phyloP scores from a whole-genome alignment of 352 stramenopile species.

The Phytophthora melonis region DNA sequence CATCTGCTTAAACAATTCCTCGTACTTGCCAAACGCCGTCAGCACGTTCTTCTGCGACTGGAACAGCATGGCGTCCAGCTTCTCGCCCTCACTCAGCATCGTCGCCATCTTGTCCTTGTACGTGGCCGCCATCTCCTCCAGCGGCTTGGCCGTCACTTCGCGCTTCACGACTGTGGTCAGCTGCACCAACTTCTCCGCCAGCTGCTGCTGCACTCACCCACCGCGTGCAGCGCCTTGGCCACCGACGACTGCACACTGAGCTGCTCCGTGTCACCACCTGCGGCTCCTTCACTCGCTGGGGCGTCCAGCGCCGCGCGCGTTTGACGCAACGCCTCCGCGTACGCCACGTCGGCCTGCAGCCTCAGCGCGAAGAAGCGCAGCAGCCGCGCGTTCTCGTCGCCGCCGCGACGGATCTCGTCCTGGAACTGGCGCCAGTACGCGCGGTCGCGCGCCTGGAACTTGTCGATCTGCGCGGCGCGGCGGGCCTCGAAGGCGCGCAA shows the following conservation, averaged over 20 bases:
- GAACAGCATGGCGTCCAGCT: slow-evolving; percentile 61
- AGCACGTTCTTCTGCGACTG: slow-evolving; percentile 67
- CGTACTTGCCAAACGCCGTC: slow-evolving; percentile 66
- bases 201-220: slow-evolving; percentile 78
- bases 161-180: slow-evolving; percentile 77
- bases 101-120: slow-evolving; percentile 63
- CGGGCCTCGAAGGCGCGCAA: slow-evolving; percentile 74
- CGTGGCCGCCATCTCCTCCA: slow-evolving; percentile 78
- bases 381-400: slow-evolving; percentile 72
- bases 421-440: slow-evolving; percentile 85
- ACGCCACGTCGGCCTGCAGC: slow-evolving; percentile 77
- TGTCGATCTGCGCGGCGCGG: slow-evolving; percentile 78
- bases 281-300: slow-evolving; percentile 19
- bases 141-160: slow-evolving; percentile 69
- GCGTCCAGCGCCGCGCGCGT: slow-evolving; percentile 68
- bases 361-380: slow-evolving; percentile 76
- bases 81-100: slow-evolving; percentile 68
- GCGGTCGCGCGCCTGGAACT: slow-evolving; percentile 70
- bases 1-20: slow-evolving; percentile 69
- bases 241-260: slow-evolving; percentile 62
- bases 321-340: slow-evolving; percentile 74
- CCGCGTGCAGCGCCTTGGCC: slow-evolving; percentile 62
- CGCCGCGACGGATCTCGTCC: slow-evolving; percentile 69
- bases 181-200: slow-evolving; percentile 81
- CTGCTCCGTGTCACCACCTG: slow-evolving; percentile 6